Base-by-base conservation (phyloP, 345 rosid genomes). In the Abelmoschus esculentus region DNA sequence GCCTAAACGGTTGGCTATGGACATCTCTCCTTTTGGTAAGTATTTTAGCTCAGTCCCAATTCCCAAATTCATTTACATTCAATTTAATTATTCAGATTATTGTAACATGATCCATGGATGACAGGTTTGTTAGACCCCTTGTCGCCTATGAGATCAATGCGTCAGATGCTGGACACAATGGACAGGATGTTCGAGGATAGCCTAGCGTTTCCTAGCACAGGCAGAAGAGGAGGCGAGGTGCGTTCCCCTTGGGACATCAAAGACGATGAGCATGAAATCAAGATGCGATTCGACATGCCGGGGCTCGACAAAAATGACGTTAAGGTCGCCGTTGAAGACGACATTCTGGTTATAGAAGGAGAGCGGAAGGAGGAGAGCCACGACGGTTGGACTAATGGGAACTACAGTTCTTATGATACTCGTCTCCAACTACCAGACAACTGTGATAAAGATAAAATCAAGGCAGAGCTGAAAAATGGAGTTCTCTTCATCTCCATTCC, bases 281-380 rank as follows among this genome's bases (percentile, higher is more conserved):
- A 79, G 79, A 83, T 89, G 93, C 83, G 97, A 69, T 89, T 89
- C 13, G 97, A 90, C 85, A 76, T 93, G 96, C 97, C 96, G 0
- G 97, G 97, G 11, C 82, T 92, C 3, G 75, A 84, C 2, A 90
- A 82, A 86, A 96, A 89, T 42, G 93, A 92, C 0, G 92, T 92
- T 4, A 85, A 78, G 79, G 85, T 93, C 5, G 85, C 85, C 0
- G 76, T 90, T 0, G 96, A 89, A 66, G 91, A 90, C 2, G 86
- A 89, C 13, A 75, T 85, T 0, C 84, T 92, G 44, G 79, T 85
- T 0, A 85, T 92, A 26, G 86, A 60, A 61, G 98, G 91, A 75
- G 87, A 88, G 58, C 85, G 80, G 34, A 88, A 80, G 71, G 88
- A 89, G 72, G 90, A 77, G 11, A 74, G 75, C 3, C 74, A 47